Percentiles rank a stretch among this genome's conserved stretches.
These are phyloP conservation scores for Plasmodium relictum DNA, from an alignment of 169 alveolate genomes.

Conservation along the genomic window DNA sequence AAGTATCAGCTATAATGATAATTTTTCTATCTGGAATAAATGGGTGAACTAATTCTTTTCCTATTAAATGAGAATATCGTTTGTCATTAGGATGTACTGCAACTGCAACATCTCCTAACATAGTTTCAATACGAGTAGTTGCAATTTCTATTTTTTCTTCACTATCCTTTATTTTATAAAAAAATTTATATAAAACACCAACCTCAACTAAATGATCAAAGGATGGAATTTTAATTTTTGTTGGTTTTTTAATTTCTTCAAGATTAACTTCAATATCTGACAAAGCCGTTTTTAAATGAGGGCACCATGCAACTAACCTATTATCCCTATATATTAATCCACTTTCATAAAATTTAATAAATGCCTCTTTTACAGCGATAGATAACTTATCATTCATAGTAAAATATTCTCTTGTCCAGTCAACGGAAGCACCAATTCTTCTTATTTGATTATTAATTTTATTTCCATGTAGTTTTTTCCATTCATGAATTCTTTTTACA, in stretches of 20 bases:
- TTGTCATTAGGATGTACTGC: slow-evolving; percentile 99
- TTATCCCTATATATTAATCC: slow-evolving; percentile 97
- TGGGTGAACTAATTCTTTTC: slow-evolving; percentile 98
- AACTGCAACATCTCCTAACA: slow-evolving; percentile 99
- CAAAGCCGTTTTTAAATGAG: slow-evolving; percentile 97
- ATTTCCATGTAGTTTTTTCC: slow-evolving; percentile 98
- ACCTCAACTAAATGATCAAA: slow-evolving; percentile 93
- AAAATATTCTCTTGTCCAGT: slow-evolving; percentile 98
- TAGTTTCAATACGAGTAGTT: slow-evolving; percentile 99
- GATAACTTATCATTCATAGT: slow-evolving; percentile 95
- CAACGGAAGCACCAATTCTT: slow-evolving; percentile 95
- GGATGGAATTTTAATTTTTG: slow-evolving; percentile 85
- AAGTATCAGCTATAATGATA: slow-evolving; percentile 95
- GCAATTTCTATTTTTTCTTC: slow-evolving; percentile 90
- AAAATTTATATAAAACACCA: slow-evolving; percentile 98
- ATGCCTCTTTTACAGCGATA: slow-evolving; percentile 97
- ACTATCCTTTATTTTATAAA: slow-evolving; percentile 92
- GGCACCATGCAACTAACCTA: slow-evolving; percentile 99
- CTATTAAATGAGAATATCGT: slow-evolving; percentile 93
- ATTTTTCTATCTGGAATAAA: slow-evolving; percentile 95
- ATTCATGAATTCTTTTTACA: slow-evolving; percentile 95
- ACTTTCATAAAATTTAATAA: slow-evolving; percentile 93
- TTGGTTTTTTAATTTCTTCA: slow-evolving; percentile 94
- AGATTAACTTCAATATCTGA: slow-evolving; percentile 99
- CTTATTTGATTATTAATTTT: slow-evolving; percentile 93